phyloP scores from a whole-genome alignment of 768 basidiomycete species.

The Xerocomellus chrysenteron region DNA sequence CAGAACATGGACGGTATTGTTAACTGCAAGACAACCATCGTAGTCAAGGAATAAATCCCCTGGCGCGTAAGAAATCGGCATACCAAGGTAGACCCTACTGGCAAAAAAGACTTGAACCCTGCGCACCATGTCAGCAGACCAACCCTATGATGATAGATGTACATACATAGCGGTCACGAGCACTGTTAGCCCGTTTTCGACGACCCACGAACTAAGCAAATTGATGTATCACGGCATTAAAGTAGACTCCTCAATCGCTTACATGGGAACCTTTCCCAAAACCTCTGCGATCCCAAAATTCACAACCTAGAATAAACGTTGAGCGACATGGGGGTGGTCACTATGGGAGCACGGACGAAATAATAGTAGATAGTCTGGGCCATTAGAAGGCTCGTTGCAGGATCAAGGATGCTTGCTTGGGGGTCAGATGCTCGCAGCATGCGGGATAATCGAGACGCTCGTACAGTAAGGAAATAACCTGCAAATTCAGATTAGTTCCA shows the following conservation, averaged over 20 bases:
- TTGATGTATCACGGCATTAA: neutral
- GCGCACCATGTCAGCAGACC: neutral
- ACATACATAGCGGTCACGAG: slow-evolving; percentile 17
- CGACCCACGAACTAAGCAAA: slow-evolving; percentile 13
- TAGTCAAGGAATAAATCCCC: neutral
- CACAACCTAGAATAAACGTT: slow-evolving; percentile 1
- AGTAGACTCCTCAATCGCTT: neutral
- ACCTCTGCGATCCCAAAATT: slow-evolving; percentile 14
- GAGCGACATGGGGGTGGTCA: neutral
- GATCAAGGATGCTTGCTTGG: slow-evolving; percentile 13
- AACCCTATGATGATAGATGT: neutral
- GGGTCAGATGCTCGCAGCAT: neutral
- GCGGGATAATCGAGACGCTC: neutral
- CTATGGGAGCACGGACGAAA: slow-evolving; percentile 11
- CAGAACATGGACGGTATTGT: neutral
- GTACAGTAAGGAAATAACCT: slow-evolving; percentile 19
- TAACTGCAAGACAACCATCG: slow-evolving; percentile 2
- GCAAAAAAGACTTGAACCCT: slow-evolving; percentile 17
- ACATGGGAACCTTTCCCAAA: slow-evolving; percentile 8
- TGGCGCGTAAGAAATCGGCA: neutral
- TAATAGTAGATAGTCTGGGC: slow-evolving; percentile 18
- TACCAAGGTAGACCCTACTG: slow-evolving; percentile 10
- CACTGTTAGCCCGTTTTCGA: slow-evolving; percentile 15
- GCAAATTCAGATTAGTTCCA: neutral
- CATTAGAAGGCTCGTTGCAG: slow-evolving; percentile 17